Percentiles rank a stretch among this genome's conserved stretches.
These are phyloP conservation scores for Coemansia sp. DNA, from an alignment of 192 early-diverging fungal genomes.

Conservation along the genomic window DNA sequence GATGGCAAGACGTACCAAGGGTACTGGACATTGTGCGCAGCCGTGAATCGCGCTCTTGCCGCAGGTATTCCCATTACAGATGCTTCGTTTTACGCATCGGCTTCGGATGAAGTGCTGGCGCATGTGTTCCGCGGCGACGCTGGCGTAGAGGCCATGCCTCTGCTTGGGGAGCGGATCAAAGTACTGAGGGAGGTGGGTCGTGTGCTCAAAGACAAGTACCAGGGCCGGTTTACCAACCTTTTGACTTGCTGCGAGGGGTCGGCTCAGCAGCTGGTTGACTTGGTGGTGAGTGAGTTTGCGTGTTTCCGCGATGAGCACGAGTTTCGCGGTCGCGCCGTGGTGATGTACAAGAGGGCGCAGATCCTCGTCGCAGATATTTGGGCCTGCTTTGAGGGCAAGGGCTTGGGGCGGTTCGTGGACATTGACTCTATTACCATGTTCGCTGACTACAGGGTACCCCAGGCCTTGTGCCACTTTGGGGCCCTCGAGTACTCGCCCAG, in stretches of 20 bases:
- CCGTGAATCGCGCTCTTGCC: conserved; percentile 65
- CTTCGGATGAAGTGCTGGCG: conserved; percentile 45
- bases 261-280: conserved; percentile 58
- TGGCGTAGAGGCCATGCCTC: conserved; percentile 56
- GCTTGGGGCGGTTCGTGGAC: conserved; percentile 63
- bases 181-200: conserved; percentile 69
- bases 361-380: conserved; percentile 85
- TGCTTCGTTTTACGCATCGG: conserved; percentile 54
- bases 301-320: conserved; percentile 67
- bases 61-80: conserved; percentile 64
- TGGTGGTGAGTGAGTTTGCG: conserved; percentile 59
- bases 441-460: conserved; percentile 83
- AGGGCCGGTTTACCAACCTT: conserved; percentile 63
- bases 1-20: conserved; percentile 64
- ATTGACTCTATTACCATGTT: conserved; percentile 87
- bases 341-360: conserved; percentile 79
- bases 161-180: conserved; percentile 60
- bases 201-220: conserved; percentile 62
- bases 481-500: conserved; percentile 65
- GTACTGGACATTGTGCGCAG: conserved; percentile 83
- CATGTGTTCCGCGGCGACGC: conserved; percentile 65
- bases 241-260: conserved; percentile 56
- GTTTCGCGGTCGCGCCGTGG: conserved; percentile 58
- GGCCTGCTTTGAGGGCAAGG: conserved; percentile 79
- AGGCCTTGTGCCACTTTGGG: conserved; percentile 72